A percentile compares a stretch with the other conserved stretches of the same genome.
These are phyloP conservation scores for Massariosphaeria phaeospora DNA, from an alignment of 495 filamentous ascomycete genomes.

Conservation along the genomic window DNA sequence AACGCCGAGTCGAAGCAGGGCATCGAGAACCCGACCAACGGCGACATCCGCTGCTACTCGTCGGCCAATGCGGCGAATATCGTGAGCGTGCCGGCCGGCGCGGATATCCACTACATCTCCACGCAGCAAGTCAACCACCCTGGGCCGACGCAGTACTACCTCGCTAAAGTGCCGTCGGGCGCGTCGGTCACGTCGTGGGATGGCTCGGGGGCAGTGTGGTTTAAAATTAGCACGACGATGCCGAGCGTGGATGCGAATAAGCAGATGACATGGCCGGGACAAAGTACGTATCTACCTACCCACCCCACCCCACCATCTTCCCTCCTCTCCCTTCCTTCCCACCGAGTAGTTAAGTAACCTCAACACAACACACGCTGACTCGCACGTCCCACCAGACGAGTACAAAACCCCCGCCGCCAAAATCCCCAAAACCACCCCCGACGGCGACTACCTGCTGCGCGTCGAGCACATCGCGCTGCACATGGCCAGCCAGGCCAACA, in stretches of 20 bases:
- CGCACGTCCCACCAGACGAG: constrained; percentile 11
- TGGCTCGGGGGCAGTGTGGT: constrained; percentile 26
- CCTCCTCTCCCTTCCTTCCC: background rate
- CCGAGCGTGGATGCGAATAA: constrained; percentile 22
- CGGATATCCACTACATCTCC: constrained; percentile 25
- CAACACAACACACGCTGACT: no score
- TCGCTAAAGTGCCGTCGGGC: constrained; percentile 27
- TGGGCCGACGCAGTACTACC: constrained; percentile 29
- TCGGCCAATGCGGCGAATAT: constrained; percentile 14
- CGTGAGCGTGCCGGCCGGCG: constrained; percentile 24
- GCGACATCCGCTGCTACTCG: constrained; percentile 30
- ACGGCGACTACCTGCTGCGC: constrained; percentile 59
- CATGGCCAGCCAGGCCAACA: constrained; percentile 29
- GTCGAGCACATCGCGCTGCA: constrained; percentile 59
- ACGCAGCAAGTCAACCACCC: constrained; percentile 32
- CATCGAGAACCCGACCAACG: constrained; percentile 25
- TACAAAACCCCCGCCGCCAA: constrained; percentile 39
- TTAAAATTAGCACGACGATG: constrained; percentile 31
- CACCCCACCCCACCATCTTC: background rate
- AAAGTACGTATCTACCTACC: constrained; percentile 17
- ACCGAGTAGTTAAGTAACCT: no score
- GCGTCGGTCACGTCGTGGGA: constrained; percentile 14
- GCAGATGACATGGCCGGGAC: constrained; percentile 32
- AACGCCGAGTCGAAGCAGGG: constrained; percentile 29
- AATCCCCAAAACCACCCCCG: constrained; percentile 51